A percentile compares a stretch with the other conserved stretches of the same genome.
phyloP scores from a whole-genome alignment of 257 asterid species.

The Nicotiana obtusifolia region DNA sequence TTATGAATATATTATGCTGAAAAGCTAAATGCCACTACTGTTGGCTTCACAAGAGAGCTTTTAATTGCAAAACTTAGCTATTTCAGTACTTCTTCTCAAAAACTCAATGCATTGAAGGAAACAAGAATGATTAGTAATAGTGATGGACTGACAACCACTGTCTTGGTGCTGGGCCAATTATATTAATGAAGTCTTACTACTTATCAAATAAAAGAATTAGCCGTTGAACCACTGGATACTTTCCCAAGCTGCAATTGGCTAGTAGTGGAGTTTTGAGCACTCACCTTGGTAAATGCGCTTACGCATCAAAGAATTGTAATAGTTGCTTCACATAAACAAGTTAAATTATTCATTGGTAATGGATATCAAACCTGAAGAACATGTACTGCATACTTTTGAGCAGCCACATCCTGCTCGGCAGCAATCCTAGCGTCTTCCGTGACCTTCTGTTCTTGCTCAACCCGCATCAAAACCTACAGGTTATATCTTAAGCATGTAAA shows the following conservation, averaged over 20 bases:
- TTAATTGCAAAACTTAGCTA: not conserved
- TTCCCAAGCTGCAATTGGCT: slow-evolving; percentile 1
- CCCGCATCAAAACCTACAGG: slow-evolving; percentile 69
- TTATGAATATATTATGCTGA: not conserved
- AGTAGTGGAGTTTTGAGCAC: not conserved
- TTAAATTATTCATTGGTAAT: slow-evolving; percentile 2
- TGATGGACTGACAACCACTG: not conserved
- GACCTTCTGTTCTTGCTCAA: slow-evolving; percentile 81
- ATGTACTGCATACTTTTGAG: slow-evolving; percentile 48
- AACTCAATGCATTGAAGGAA: not conserved
- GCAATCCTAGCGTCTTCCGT: slow-evolving; percentile 66
- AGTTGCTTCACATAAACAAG: not conserved
- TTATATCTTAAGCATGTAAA: slow-evolving; percentile 11
- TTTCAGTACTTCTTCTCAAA: not conserved
- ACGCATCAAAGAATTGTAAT: not conserved
- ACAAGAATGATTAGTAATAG: not conserved
- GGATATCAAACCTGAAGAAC: slow-evolving; percentile 51
- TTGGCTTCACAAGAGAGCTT: not conserved
- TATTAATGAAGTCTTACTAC: not conserved
- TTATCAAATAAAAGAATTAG: not conserved
- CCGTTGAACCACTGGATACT: not conserved
- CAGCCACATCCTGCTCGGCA: slow-evolving; percentile 74
- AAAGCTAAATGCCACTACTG: not conserved
- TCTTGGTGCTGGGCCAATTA: not conserved
- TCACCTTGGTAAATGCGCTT: not conserved